Percentiles rank a stretch among this genome's conserved stretches.
These are phyloP conservation scores for Dalbergia oliveri DNA, from an alignment of 306 rosid genomes.

Conservation along the genomic window DNA sequence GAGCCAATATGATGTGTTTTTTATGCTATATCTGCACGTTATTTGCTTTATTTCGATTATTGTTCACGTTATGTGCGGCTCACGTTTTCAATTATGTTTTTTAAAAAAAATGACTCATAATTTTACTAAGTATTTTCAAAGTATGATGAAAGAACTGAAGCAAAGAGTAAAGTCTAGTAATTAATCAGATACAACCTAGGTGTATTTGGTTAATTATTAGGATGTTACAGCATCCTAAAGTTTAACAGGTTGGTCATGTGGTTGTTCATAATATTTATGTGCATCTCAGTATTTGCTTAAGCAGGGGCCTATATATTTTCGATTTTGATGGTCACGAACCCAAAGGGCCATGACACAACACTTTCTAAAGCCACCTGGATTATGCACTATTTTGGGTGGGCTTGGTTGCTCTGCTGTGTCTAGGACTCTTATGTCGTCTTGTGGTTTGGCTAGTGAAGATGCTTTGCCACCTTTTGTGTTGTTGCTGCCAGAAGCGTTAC, in stretches of 20 bases:
- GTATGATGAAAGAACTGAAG: too few species aligned
- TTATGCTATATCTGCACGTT: too few species aligned
- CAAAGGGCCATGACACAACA: neutral
- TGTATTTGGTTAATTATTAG: conserved; percentile 35
- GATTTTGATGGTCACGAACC: conserved; percentile 3
- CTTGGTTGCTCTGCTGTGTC: neutral
- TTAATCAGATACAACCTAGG: conserved; percentile 17
- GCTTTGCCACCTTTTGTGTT: neutral
- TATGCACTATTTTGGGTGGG: neutral
- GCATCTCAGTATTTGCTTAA: conserved; percentile 7
- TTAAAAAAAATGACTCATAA: too few species aligned
- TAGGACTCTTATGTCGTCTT: neutral
- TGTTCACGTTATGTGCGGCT: too few species aligned
- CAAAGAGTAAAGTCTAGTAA: too few species aligned
- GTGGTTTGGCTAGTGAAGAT: neutral
- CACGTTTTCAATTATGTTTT: too few species aligned
- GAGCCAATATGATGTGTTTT: too few species aligned
- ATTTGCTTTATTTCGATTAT: too few species aligned
- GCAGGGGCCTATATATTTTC: conserved; percentile 28
- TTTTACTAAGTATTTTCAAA: too few species aligned
- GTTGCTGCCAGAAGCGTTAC: neutral
- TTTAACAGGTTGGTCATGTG: conserved; percentile 24
- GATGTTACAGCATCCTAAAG: neutral
- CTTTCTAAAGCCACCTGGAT: accelerated
- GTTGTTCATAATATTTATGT: conserved; percentile 8